phyloP scores from a whole-genome alignment of 2,329 filamentous ascomycete genomes.

The Xylariales sp. region DNA sequence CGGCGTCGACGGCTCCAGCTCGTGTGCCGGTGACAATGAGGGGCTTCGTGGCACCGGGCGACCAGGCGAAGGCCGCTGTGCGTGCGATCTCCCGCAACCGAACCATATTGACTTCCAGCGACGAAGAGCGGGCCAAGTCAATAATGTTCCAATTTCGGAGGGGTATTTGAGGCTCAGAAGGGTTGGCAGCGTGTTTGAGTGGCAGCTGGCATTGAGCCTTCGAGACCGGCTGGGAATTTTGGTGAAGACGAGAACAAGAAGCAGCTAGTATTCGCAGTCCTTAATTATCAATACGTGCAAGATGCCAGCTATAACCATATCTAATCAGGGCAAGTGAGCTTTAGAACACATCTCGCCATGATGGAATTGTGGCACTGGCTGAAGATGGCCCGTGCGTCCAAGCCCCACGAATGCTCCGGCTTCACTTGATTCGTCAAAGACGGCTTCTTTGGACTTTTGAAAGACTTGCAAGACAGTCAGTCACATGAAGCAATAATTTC shows the following conservation, averaged over 20 bases:
- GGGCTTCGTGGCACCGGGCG: constrained; percentile 71
- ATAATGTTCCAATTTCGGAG: constrained; percentile 18
- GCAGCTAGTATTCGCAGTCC: not conserved
- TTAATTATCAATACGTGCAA: constrained; percentile 1
- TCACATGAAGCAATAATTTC: too few species aligned
- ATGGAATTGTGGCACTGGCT: too few species aligned
- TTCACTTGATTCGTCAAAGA: too few species aligned
- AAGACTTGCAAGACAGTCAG: too few species aligned
- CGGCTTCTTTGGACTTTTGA: too few species aligned
- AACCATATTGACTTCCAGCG: constrained; percentile 63
- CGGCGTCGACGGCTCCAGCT: constrained; percentile 90
- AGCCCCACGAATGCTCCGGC: too few species aligned
- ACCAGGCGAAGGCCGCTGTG: constrained; percentile 97
- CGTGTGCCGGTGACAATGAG: constrained; percentile 90
- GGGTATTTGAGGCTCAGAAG: constrained; percentile 24
- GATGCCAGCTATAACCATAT: constrained; percentile 5
- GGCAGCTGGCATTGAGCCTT: constrained; percentile 28
- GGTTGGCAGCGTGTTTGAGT: constrained; percentile 16
- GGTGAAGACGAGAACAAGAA: not conserved
- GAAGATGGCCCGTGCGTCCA: too few species aligned
- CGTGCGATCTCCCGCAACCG: constrained; percentile 93
- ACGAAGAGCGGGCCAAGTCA: constrained; percentile 7
- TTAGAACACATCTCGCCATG: too few species aligned
- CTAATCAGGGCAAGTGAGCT: constrained; percentile 4
- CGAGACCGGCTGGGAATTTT: constrained; percentile 25